Percentiles rank a stretch among this genome's conserved stretches.
These are phyloP conservation scores for Suillus occidentalis DNA, from an alignment of 768 basidiomycete genomes.

Conservation along the genomic window DNA sequence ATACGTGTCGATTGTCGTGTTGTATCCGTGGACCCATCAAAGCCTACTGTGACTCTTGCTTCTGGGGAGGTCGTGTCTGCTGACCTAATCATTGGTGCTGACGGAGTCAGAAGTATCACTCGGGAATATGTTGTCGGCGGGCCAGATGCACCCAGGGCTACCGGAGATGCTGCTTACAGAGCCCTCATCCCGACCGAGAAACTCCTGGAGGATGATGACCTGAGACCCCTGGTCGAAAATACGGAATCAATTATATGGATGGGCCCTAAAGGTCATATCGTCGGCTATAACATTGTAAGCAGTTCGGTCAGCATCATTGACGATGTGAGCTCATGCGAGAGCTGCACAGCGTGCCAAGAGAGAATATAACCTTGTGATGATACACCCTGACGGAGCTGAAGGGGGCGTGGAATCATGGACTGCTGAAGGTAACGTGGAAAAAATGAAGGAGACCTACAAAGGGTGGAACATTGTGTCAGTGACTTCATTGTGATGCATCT, in stretches of 20 bases:
- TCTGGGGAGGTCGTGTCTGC: conserved; percentile 43
- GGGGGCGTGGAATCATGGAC: conserved; percentile 41
- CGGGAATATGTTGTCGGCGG: conserved; percentile 52
- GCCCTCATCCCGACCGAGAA: conserved; percentile 47
- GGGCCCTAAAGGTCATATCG: conserved; percentile 49
- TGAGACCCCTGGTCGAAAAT: conserved; percentile 48
- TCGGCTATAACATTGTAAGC: conserved; percentile 47
- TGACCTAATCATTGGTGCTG: conserved; percentile 51
- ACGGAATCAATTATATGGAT: conserved; percentile 62
- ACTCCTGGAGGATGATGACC: conserved; percentile 52
- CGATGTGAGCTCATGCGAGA: not conserved
- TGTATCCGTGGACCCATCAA: conserved; percentile 32
- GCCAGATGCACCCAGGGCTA: conserved; percentile 45
- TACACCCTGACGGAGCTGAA: conserved; percentile 41
- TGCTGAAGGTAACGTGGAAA: conserved; percentile 40
- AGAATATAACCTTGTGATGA: conserved; percentile 48
- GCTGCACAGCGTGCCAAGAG: conserved; percentile 32
- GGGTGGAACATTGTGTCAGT: conserved; percentile 51
- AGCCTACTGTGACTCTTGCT: conserved; percentile 38
- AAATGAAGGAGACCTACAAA: conserved; percentile 47
- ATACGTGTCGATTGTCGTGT: conserved; percentile 39
- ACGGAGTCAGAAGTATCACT: conserved; percentile 53
- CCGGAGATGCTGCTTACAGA: conserved; percentile 67
- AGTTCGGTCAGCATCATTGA: not conserved
- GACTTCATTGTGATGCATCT: not conserved